phyloP scores from a whole-genome alignment of 768 basidiomycete genomes.

The Mycena polygramma region DNA sequence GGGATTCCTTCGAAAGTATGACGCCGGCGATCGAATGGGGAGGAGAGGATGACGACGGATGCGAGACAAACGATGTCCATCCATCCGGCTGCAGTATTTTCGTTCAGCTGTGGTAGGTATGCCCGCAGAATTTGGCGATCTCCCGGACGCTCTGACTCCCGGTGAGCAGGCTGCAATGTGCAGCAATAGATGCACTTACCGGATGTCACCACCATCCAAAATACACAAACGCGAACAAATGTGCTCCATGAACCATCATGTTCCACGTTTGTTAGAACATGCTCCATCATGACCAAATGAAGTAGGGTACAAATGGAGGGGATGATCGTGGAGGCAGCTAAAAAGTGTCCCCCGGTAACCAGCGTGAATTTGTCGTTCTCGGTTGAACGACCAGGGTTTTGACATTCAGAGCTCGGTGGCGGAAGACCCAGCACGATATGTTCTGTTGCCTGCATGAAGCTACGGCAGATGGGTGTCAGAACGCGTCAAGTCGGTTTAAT shows the following conservation, averaged over 20 bases:
- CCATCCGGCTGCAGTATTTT: background rate
- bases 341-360: conserved; percentile 5
- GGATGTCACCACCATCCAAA: conserved; percentile 3
- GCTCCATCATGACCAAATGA: conserved; percentile 10
- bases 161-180: too few species aligned
- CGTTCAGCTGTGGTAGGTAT: background rate
- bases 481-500: background rate
- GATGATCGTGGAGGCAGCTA: background rate
- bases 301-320: background rate
- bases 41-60: background rate
- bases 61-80: conserved; percentile 8
- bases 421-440: conserved; percentile 2
- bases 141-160: too few species aligned
- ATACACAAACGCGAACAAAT: background rate
- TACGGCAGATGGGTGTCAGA: background rate
- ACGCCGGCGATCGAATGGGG: background rate
- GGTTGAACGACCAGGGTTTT: background rate
- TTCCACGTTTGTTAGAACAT: conserved; percentile 7
- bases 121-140: background rate
- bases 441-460: conserved; percentile 1
- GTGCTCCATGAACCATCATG: background rate
- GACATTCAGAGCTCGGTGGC: background rate
- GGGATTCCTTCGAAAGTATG: background rate
- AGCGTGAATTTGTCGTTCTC: background rate
- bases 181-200: background rate